Conservation (phyloP, 1,139 yeast genomes). For the Suzukiozyma palmioleophila region DNA sequence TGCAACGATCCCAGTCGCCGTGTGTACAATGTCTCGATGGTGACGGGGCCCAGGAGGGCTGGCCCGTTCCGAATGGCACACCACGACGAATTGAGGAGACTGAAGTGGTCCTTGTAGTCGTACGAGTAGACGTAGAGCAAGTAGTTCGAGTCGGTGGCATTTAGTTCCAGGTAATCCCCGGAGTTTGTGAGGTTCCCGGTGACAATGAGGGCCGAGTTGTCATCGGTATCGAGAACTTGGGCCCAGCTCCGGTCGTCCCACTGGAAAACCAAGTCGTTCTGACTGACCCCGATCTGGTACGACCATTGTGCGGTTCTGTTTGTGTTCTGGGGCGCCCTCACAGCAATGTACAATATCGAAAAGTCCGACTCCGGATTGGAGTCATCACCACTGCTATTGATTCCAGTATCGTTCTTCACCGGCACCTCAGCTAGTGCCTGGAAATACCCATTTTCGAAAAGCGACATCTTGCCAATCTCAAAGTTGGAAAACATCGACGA, state of each 20-base stretch:
- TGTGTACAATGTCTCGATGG: slow-evolving; percentile 38
- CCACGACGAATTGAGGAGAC: slow-evolving; percentile 54
- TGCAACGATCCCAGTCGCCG: slow-evolving; percentile 43
- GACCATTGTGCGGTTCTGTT: slow-evolving; percentile 42
- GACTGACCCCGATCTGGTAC: slow-evolving; percentile 70
- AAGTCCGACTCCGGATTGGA: slow-evolving; percentile 10
- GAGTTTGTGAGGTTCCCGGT: slow-evolving; percentile 52
- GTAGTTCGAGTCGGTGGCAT: slow-evolving; percentile 33
- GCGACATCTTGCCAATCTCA: slow-evolving; percentile 27
- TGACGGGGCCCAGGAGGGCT: slow-evolving; percentile 20
- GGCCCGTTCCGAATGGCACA: slow-evolving; percentile 64
- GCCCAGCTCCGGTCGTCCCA: slow-evolving; percentile 65
- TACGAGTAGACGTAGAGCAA: slow-evolving; percentile 45
- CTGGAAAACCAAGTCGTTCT: slow-evolving; percentile 59
- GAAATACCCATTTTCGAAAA: slow-evolving; percentile 47
- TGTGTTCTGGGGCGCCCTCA: slow-evolving; percentile 41
- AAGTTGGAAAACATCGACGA: slow-evolving; percentile 31
- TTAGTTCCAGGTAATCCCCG: slow-evolving; percentile 16
- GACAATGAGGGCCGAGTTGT: slow-evolving; percentile 61
- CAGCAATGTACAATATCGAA: slow-evolving; percentile 42
- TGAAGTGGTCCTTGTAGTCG: slow-evolving; percentile 34
- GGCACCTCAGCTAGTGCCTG: slow-evolving; percentile 49
- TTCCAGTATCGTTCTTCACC: background rate
- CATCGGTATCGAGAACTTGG: slow-evolving; percentile 68
- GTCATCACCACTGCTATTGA: slow-evolving; percentile 9